phyloP scores from a whole-genome alignment of 768 basidiomycete genomes.

The Trametes meyenii region DNA sequence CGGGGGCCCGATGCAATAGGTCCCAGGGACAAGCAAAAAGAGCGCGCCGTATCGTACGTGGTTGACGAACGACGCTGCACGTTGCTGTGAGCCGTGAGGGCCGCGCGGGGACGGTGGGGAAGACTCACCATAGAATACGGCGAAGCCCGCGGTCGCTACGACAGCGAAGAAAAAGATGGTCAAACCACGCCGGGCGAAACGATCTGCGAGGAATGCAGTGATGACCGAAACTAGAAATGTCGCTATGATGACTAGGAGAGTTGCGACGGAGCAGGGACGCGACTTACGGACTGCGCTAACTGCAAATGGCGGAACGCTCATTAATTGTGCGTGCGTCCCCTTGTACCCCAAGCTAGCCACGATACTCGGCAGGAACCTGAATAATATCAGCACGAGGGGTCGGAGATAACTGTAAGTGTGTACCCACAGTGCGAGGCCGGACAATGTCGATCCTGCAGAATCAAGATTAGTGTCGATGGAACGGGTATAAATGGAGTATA shows the following conservation, averaged over 20 bases:
- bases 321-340: slow-evolving; percentile 33
- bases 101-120: not conserved
- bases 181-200: slow-evolving; percentile 52
- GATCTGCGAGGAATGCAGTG: slow-evolving; percentile 54
- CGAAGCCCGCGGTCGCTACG: slow-evolving; percentile 51
- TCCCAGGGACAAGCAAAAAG: slow-evolving; percentile 56
- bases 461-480: not conserved
- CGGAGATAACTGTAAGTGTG: not conserved
- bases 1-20: slow-evolving; percentile 56
- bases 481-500: slow-evolving; percentile 23
- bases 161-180: slow-evolving; percentile 48
- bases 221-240: slow-evolving; percentile 39
- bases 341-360: slow-evolving; percentile 35
- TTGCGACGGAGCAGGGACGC: not conserved
- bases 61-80: slow-evolving; percentile 37
- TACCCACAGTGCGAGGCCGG: slow-evolving; percentile 32
- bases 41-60: slow-evolving; percentile 54
- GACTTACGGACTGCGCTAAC: slow-evolving; percentile 31
- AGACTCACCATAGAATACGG: slow-evolving; percentile 55
- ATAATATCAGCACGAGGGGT: not conserved
- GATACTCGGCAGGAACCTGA: slow-evolving; percentile 32
- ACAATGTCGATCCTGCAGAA: slow-evolving; percentile 22
- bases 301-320: slow-evolving; percentile 39
- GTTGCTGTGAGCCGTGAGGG: not conserved
- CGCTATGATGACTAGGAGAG: not conserved